Percentiles rank a stretch among this genome's conserved stretches.
Conservation (phyloP, 1,284 basidiomycete genomes). For the Cryptococcus sp. region DNA sequence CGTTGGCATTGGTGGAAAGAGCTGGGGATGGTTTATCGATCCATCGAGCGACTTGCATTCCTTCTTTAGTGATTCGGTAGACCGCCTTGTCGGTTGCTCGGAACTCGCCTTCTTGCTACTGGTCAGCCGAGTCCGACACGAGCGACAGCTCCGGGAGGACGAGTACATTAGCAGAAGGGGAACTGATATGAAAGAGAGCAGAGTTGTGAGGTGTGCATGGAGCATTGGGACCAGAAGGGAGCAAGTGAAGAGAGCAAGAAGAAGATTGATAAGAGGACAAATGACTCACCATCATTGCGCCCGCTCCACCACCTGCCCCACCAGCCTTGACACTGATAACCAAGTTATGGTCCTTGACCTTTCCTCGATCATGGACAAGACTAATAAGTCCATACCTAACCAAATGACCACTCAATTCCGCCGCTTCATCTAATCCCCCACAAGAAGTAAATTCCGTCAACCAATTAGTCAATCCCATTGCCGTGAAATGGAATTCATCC, state of each 20-base stretch:
- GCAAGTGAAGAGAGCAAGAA: neutral
- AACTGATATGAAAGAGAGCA: neutral
- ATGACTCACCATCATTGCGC: slow-evolving; percentile 36
- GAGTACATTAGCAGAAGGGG: neutral
- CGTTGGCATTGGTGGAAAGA: neutral
- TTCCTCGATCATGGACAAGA: slow-evolving; percentile 61
- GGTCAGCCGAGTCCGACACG: slow-evolving; percentile 5
- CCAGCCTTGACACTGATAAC: slow-evolving; percentile 67
- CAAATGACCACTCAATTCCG: slow-evolving; percentile 95
- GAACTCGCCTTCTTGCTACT: slow-evolving; percentile 84
- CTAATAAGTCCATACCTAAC: slow-evolving; percentile 88
- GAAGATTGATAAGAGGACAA: neutral
- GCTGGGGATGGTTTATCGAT: slow-evolving; percentile 42
- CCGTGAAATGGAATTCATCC: slow-evolving; percentile 73
- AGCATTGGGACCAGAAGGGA: neutral
- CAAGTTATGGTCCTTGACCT: slow-evolving; percentile 79
- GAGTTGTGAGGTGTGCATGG: neutral
- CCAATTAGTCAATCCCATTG: slow-evolving; percentile 88
- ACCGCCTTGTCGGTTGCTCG: slow-evolving; percentile 90
- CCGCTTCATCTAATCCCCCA: slow-evolving; percentile 91
- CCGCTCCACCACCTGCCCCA: slow-evolving; percentile 42
- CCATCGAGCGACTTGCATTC: slow-evolving; percentile 78
- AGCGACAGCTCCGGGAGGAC: neutral
- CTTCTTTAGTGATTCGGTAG: slow-evolving; percentile 90
- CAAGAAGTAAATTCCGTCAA: slow-evolving; percentile 96